Base-by-base conservation (phyloP, 768 basidiomycete species). In the Lyophyllum decastes region DNA sequence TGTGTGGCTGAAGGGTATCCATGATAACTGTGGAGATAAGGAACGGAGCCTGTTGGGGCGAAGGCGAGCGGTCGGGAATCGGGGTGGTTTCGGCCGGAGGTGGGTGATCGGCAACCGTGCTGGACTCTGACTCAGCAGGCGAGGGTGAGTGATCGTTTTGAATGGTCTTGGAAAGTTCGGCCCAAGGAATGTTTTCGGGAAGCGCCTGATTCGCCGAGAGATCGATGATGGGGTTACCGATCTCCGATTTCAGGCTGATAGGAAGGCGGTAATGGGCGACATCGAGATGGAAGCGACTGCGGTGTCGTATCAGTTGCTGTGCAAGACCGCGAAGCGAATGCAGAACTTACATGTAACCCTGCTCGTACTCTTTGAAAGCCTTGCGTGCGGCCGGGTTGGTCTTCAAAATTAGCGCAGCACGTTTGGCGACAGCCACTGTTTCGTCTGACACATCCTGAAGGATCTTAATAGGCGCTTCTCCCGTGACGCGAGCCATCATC, bases 381-480 rank as follows among this genome's bases (percentile, higher is more conserved):
- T 24, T 57, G 3, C 33, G 44, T 38, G 56, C 56, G 16, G 43
- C 56, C 19, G 56, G 56, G n/a, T 12, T 22, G 11, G 51, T 48
- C 44, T 52, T 47, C 5, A 57, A 24, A 2, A 57, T 57, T 10
- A 34, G 44, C 14, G 33, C 44, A 30, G 56, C 56, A 30, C 56
- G 56, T 24, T 57, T 57, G 26, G 56, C 50, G 16, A 52, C 50
- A 4, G 43, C 45, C 9, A 57, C 50, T 0, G 50, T 57, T 25
- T 52, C 50, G n/a, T 57, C 56, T n/a, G 56, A 57, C 34, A 57
- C 34, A 30, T 57, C 56, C 26, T 57, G 56, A 7, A 57, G 56
- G n/a, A 57, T 41, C 12, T 57, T 52, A 19, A 57, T 47, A n/a
- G 56, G 44, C 6, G 41, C 24, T 21, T 57, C 41, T 8, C 50